Evolutionary conservation across 495 filamentous ascomycete genomes (phyloP).

Genomic region (Apodospora peruviana): DNA sequence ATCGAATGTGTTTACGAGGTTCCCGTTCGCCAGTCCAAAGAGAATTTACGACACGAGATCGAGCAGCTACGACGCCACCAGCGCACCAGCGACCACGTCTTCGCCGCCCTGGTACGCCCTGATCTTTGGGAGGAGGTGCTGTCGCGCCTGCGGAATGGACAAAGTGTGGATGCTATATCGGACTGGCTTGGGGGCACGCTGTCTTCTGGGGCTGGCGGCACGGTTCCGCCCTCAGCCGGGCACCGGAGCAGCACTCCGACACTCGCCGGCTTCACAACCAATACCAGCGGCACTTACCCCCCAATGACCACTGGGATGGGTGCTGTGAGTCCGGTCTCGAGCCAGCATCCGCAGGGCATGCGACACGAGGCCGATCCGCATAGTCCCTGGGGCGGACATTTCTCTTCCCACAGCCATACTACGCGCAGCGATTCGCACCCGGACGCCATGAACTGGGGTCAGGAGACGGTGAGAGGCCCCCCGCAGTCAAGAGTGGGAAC

Average conservation of each 20-base stretch:
- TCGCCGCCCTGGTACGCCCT: constrained; percentile 38
- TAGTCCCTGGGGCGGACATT: constrained; percentile 35
- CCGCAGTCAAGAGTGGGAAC: constrained; percentile 34
- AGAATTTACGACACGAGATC: constrained; percentile 46
- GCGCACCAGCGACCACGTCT: constrained; percentile 38
- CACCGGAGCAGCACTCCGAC: not conserved
- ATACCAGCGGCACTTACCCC: constrained; percentile 6
- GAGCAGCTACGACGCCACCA: constrained; percentile 43
- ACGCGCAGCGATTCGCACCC: constrained; percentile 33
- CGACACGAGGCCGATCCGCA: constrained; percentile 31
- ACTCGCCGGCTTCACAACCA: constrained; percentile 4
- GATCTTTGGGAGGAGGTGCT: constrained; percentile 45
- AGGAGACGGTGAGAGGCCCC: constrained; percentile 21
- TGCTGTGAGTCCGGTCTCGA: constrained; percentile 14
- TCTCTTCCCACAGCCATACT: constrained; percentile 34
- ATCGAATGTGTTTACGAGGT: constrained; percentile 49
- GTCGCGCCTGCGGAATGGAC: constrained; percentile 39
- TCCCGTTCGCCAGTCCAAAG: constrained; percentile 50
- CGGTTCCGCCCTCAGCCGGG: constrained; percentile 2
- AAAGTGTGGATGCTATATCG: constrained; percentile 43
- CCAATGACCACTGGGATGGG: constrained; percentile 2
- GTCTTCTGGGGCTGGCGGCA: constrained; percentile 4
- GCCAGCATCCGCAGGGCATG: constrained; percentile 10
- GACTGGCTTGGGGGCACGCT: constrained; percentile 35
- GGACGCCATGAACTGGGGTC: constrained; percentile 33